Conservation (phyloP, 1,139 yeast genomes). For the Hansenula sp. region DNA sequence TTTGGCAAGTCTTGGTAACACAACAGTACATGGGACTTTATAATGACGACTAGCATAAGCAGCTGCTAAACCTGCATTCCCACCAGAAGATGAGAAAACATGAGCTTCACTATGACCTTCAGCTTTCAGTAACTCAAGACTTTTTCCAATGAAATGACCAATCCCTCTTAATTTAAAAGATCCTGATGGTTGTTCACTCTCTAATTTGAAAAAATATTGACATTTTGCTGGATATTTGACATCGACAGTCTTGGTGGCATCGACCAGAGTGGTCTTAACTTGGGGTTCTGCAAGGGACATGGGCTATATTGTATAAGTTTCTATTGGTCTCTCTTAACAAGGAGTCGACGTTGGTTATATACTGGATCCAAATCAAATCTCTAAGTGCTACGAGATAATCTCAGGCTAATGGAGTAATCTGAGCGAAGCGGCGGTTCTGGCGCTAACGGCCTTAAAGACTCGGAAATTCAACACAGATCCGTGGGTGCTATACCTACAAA, state of each 20-base stretch:
- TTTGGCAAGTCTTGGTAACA: background rate
- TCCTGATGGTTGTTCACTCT: background rate
- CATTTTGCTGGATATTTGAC: background rate
- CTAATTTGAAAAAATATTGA: background rate
- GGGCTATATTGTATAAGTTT: background rate
- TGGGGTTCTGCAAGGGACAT: background rate
- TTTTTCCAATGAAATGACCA: background rate
- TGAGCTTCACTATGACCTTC: background rate
- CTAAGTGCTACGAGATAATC: too few relatives aligned
- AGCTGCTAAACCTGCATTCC: constrained; percentile 1
- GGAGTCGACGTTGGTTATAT: too few relatives aligned
- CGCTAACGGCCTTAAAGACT: too few relatives aligned
- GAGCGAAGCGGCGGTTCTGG: too few relatives aligned
- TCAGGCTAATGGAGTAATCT: too few relatives aligned
- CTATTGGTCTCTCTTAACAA: background rate
- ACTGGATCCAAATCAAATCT: too few relatives aligned
- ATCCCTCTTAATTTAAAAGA: background rate
- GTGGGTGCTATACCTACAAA: background rate
- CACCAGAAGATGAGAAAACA: constrained; percentile 1
- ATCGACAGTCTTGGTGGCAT: background rate
- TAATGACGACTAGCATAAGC: background rate
- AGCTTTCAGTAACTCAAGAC: background rate
- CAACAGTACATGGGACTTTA: background rate
- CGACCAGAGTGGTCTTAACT: background rate
- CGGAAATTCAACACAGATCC: too few relatives aligned